A percentile compares a stretch with the other conserved stretches of the same genome.
Evolutionary conservation across 1,284 basidiomycete species (phyloP).

Genomic region (Wallemia hederae): DNA sequence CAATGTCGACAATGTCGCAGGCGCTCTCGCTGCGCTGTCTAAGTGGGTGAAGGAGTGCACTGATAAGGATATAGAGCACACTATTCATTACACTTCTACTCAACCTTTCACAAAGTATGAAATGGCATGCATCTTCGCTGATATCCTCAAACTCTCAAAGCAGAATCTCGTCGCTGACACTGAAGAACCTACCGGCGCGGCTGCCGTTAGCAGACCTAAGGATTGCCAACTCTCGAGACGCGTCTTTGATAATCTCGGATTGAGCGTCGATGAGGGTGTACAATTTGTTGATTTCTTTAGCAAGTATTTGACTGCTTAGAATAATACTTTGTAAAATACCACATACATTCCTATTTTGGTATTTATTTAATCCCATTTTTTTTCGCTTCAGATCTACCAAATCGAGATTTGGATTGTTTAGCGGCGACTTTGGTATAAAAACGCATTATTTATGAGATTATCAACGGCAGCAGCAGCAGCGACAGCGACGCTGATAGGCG

Average conservation of each 20-base stretch:
- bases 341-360: no score
- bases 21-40: slow-evolving; percentile 17
- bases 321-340: no score
- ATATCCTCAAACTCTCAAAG: neutral
- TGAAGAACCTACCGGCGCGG: neutral
- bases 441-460: no score
- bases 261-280: neutral
- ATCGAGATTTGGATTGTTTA: no score
- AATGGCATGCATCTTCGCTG: slow-evolving; percentile 17
- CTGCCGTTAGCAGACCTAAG: neutral
- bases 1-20: slow-evolving; percentile 20
- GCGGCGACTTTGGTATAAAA: no score
- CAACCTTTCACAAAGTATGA: slow-evolving; percentile 22
- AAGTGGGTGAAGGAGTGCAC: slow-evolving; percentile 10
- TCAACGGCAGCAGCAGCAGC: no score
- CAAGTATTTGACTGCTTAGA: no score
- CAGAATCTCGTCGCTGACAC: neutral
- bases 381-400: neutral
- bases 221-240: neutral
- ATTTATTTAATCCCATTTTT: neutral
- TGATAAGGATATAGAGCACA: slow-evolving; percentile 12
- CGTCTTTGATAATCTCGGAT: neutral
- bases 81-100: slow-evolving; percentile 20
- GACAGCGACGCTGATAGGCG: no score
- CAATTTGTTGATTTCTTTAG: neutral